Evolutionary conservation across 2,329 filamentous ascomycete species (phyloP), one percentile per base, ranked within the genome.

Genomic region (Apiospora malaysiana): DNA sequence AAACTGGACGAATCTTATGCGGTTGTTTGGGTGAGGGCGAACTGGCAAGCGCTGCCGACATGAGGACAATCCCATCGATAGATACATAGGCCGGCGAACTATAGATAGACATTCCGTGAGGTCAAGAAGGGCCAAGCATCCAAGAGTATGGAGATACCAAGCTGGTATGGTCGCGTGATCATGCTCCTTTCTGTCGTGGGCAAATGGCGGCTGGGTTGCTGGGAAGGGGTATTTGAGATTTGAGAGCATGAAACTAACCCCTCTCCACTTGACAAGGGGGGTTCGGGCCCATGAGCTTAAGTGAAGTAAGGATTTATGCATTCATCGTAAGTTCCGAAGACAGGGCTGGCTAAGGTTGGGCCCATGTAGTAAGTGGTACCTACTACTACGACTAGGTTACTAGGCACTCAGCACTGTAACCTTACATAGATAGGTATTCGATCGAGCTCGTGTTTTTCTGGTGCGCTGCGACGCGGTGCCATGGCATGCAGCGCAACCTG

Each of bases 11-110:
- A 14, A 63, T 40, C 56, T 40, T 40, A 63, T 63, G 56, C 56
- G 21, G 18, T 14, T n/a, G 16, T 16, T 68, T 40, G 70, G 68
- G 63, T 70, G 59, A 73, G 72, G 72, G 71, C 68, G 69, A 72
- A 42, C 63, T 56, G 70, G 70, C 71, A 43, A 47, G 51, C 63
- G 51, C 68, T 69, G 66, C 70, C 42, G 71, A 40, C 8, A 4
- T 40, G 32, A 23, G 32, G 56, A 40, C 2, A 25, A 21, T 56
- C 16, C 32, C 56, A 40, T 63, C 16, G 49, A 32, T 56, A 27
- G 27, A n/a, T 56, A 27, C 16, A n/a, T 37, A 40, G 27, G 32
- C 0, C 56, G 4, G 16, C 9, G 56, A 23, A 21, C 56, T 63
- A 63, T 63, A 40, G 6, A 40, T 63, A 40, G 56, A 16, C 25